Evolutionary conservation across 352 stramenopile species (phyloP).

Genomic region (Plasmopara muralis): DNA sequence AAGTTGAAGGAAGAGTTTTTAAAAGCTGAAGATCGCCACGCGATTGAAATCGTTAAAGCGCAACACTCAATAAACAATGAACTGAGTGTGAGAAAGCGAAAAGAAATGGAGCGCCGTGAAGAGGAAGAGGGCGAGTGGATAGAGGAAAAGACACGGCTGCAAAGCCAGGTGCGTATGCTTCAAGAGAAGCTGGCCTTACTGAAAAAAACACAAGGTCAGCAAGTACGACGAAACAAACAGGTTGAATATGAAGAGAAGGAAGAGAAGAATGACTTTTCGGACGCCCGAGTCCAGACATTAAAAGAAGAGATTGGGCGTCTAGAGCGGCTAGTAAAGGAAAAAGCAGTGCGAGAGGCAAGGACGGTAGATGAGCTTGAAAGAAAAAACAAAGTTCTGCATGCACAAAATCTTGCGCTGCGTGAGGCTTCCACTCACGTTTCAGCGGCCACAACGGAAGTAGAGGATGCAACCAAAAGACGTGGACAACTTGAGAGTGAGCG

Average conservation of each 20-base stretch:
- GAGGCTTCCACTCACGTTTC: conserved; percentile 21
- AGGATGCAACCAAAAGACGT: conserved; percentile 11
- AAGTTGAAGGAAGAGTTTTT: conserved; percentile 87
- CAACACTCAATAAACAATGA: conserved; percentile 38
- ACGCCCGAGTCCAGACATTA: conserved; percentile 17
- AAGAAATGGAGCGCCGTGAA: conserved; percentile 34
- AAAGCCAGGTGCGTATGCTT: conserved; percentile 51
- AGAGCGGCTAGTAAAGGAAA: conserved; percentile 51
- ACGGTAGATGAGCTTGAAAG: conserved; percentile 52
- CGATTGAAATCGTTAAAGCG: conserved; percentile 57
- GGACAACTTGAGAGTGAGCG: conserved; percentile 59
- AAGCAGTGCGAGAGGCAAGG: conserved; percentile 38
- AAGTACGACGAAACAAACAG: conserved; percentile 12
- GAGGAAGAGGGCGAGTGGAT: conserved; percentile 31
- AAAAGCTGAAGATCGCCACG: conserved; percentile 73
- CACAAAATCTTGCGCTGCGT: conserved; percentile 77
- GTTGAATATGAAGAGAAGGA: conserved; percentile 18
- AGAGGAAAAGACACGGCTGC: conserved; percentile 46
- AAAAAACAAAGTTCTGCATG: conserved; percentile 65
- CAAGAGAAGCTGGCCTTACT: conserved; percentile 52
- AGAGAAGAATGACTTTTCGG: conserved; percentile 12
- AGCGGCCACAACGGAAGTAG: background rate
- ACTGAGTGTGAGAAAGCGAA: conserved; percentile 25
- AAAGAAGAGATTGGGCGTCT: conserved; percentile 48
- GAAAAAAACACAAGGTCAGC: conserved; percentile 31